Conservation (phyloP, 2,329 filamentous ascomycete genomes). For the Colletotrichum camelliae region DNA sequence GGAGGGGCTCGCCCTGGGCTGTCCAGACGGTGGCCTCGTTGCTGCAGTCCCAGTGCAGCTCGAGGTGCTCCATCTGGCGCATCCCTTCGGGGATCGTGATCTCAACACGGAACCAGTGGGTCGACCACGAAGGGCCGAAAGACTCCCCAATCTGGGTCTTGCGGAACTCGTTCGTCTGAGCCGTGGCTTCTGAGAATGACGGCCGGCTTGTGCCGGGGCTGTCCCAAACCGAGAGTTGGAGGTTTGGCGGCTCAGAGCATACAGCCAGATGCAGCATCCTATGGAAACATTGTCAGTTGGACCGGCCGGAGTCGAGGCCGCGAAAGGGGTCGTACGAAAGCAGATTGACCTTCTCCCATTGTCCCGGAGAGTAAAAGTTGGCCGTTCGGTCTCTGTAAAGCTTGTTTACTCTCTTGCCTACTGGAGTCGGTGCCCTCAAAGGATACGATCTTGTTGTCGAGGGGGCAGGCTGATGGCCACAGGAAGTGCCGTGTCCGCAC, state of each 20-base stretch:
- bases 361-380: slow-evolving; percentile 26
- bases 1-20: slow-evolving; percentile 64
- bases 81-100: slow-evolving; percentile 63
- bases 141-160: slow-evolving; percentile 56
- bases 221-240: slow-evolving; percentile 23
- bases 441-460: slow-evolving; percentile 14
- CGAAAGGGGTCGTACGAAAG: slow-evolving; percentile 8
- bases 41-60: slow-evolving; percentile 74
- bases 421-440: slow-evolving; percentile 1
- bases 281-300: not conserved
- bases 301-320: not conserved
- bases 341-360: slow-evolving; percentile 27
- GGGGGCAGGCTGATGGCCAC: not conserved
- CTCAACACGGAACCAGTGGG: slow-evolving; percentile 71
- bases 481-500: not conserved
- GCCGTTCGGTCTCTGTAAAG: slow-evolving; percentile 23
- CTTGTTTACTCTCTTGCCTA: slow-evolving; percentile 13
- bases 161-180: slow-evolving; percentile 14
- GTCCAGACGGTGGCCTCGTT: slow-evolving; percentile 72
- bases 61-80: slow-evolving; percentile 60
- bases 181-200: slow-evolving; percentile 18
- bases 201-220: slow-evolving; percentile 21
- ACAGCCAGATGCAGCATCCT: slow-evolving; percentile 21
- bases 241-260: slow-evolving; percentile 15
- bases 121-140: slow-evolving; percentile 75